phyloP scores from a whole-genome alignment of 2,329 filamentous ascomycete species.

The Nakataea oryzae region DNA sequence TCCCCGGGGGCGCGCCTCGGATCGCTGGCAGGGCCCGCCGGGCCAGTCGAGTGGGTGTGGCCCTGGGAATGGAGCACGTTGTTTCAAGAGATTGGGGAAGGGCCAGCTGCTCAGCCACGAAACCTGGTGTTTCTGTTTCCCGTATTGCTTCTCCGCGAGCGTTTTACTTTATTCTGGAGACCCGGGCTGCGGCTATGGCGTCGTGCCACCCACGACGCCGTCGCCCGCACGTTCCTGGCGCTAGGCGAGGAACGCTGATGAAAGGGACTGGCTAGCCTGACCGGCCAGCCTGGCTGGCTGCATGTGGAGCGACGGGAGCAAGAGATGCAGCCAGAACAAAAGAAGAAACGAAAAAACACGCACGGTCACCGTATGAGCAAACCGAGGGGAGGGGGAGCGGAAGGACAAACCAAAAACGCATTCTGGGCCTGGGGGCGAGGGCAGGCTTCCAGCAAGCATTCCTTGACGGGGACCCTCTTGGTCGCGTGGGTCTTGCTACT shows the following conservation, averaged over 20 bases:
- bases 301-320: too few relatives aligned
- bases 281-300: too few relatives aligned
- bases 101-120: background rate
- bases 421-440: background rate
- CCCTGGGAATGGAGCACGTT: background rate
- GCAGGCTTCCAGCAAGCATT: background rate
- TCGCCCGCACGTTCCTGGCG: background rate
- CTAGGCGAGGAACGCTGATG: background rate
- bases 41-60: background rate
- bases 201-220: background rate
- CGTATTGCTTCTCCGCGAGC: background rate
- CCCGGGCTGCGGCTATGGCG: too few relatives aligned
- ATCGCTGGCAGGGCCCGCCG: background rate
- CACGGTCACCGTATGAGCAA: too few relatives aligned
- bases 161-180: background rate
- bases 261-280: background rate
- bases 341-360: too few relatives aligned
- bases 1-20: background rate
- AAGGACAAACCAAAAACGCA: background rate
- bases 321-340: too few relatives aligned
- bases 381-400: too few relatives aligned
- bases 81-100: background rate
- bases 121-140: background rate
- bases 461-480: background rate
- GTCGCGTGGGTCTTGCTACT: background rate